These are phyloP conservation scores for Ophiostoma novo-ulmi DNA, from an alignment of 2,329 filamentous ascomycete genomes.

Conservation along the genomic window DNA sequence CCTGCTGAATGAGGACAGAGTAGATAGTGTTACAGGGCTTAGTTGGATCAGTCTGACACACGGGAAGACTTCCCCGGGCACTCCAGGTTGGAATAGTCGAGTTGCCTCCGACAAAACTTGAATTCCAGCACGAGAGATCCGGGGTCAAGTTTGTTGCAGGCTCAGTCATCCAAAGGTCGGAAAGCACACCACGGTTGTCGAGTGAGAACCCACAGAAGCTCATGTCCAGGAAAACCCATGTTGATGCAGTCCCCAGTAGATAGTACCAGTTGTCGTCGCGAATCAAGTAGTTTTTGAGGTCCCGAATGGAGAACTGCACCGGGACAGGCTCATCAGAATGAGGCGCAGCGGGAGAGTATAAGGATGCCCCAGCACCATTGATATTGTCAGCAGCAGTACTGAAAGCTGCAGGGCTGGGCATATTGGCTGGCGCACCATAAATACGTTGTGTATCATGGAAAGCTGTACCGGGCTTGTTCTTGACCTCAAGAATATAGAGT, in stretches of 20 bases:
- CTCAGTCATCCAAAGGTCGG: conserved; percentile 42
- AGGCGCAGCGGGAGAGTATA: conserved; percentile 32
- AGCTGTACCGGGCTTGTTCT: conserved; percentile 54
- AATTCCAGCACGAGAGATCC: conserved; percentile 45
- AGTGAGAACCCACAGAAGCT: conserved; percentile 54
- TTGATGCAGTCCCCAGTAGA: conserved; percentile 41
- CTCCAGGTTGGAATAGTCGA: conserved; percentile 43
- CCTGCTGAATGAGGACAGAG: conserved; percentile 47
- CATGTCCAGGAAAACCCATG: conserved; percentile 54
- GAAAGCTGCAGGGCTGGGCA: conserved; percentile 28
- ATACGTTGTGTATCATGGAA: conserved; percentile 56
- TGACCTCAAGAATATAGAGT: conserved; percentile 60
- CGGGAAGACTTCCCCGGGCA: conserved; percentile 36
- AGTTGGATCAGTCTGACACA: conserved; percentile 48
- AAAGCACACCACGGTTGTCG: conserved; percentile 41
- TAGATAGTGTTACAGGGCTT: conserved; percentile 50
- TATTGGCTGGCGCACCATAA: conserved; percentile 42
- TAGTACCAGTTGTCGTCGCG: conserved; percentile 45
- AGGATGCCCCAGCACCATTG: conserved; percentile 22
- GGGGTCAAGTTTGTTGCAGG: conserved; percentile 35
- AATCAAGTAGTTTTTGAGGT: conserved; percentile 49
- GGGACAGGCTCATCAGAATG: conserved; percentile 36
- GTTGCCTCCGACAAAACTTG: conserved; percentile 39
- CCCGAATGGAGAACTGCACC: conserved; percentile 45
- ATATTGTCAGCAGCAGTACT: conserved; percentile 8